Base-by-base conservation (phyloP, 1,284 basidiomycete genomes). In the Ceratobasidium sp. region DNA sequence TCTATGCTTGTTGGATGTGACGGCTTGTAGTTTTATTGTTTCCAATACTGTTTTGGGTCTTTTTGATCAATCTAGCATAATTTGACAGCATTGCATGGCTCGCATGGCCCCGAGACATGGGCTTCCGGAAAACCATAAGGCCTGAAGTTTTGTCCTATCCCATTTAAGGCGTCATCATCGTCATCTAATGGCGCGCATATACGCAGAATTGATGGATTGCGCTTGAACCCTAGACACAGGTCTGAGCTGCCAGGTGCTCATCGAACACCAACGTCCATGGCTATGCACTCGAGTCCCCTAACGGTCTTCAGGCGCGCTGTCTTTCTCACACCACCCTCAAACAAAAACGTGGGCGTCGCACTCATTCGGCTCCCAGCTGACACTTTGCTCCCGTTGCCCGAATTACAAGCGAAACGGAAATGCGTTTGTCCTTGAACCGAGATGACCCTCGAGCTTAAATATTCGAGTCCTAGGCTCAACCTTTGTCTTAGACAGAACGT, bases 21-120 rank as follows among this genome's bases (percentile, higher is more conserved):
- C 67, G 32, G 18, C 26, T 35, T 70, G 67, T 70, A 70, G 47
- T 55, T 54, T 64, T 26, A 46, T 63, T 44, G 50, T 47, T 57
- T 57, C 11, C 47, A 18, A 44, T 54, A 13, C 41, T 32, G 38
- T 58, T 58, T 70, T 52, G 23, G n/a, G 9, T 23, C 26, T 7
- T 7, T 11, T 47, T 46, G 26, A 70, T 18, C 50, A 47, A 35
- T 54, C 41, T 58, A 43, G n/a, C 41, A 44, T 54, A 59, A 49
- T 44, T 47, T 58, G 35, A 41, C 67, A 28, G 28, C n/a, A n/a
- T 58, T 57, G 28, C 23, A 47, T 26, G 26, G 43, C 43, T n/a
- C 21, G 18, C 59, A 47, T 28, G 23, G 26, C 6, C 26, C 23
- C 21, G 21, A 43, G 30, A 21, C 16, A 32, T 55, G 28, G 38